Base-by-base conservation (phyloP, 352 stramenopile species). In the Phytopythium chamaehyphon region DNA sequence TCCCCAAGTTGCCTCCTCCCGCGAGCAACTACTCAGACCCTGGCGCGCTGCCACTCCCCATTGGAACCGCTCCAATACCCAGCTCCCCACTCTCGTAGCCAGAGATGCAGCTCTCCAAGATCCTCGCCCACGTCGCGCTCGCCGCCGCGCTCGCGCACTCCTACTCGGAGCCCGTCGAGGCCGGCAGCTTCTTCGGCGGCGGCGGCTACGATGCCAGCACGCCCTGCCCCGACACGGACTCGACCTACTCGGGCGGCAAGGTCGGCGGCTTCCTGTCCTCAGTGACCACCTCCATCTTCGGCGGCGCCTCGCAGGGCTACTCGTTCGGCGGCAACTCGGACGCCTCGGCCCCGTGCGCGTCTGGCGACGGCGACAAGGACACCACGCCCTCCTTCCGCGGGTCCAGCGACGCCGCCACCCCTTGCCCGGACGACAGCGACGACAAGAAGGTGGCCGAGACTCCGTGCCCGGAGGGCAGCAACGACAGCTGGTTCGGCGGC, bases 151-250 rank as follows among this genome's bases (percentile, higher is more conserved):
- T 67, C 36, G 47, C 51, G 26, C 23, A 54, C n/a, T 51, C 40
- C 18, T 60, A 40, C 40, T 36, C 51, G 15, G 43, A 19, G 40
- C 47, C 55, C 16, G 19, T 44, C 14, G 43, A 57, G 22, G 63
- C 59, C 14, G 28, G 16, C 8, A 40, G 24, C 10, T 39, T 1
- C 26, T 37, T 51, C 9, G 28, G 45, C 12, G 43, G 43, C 28
- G 28, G 19, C 33, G 44, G 55, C 37, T 80, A 43, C 18, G 76
- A 78, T 24, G 65, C 61, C 39, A 88, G 49, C 43, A 86, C 64
- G 31, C 75, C 75, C 47, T 82, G 65, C 47, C 87, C 71, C 45
- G 31, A 31, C 16, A n/a, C 16, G 2, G 45, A 51, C 15, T 18
- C 24, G 24, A 39, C 24, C 26, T 51, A 51, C 28, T 19, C 45